These are phyloP conservation scores for Wallacemonas sp. DNA, from an alignment of 208 protist genomes.

Conservation along the genomic window DNA sequence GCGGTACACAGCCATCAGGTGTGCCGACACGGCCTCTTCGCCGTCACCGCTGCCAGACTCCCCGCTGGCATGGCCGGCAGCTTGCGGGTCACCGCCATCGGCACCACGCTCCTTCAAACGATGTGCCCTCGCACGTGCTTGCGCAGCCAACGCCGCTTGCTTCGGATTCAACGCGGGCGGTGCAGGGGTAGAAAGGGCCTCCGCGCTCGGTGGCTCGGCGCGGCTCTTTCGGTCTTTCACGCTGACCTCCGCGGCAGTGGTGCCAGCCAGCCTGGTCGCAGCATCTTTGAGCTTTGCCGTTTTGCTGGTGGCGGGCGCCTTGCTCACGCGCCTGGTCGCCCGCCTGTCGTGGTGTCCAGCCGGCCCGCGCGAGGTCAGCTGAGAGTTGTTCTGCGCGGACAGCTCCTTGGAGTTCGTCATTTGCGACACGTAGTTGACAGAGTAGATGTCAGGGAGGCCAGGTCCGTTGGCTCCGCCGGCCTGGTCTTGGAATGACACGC, in stretches of 20 bases:
- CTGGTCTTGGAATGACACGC: too few species aligned
- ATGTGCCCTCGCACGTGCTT: constrained; percentile 4
- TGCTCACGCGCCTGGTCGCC: background rate
- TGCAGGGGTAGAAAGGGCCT: too few species aligned
- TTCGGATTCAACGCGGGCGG: background rate
- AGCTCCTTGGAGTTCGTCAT: background rate
- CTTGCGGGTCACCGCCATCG: too few species aligned
- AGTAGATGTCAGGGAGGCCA: constrained; percentile 14
- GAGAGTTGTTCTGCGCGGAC: background rate
- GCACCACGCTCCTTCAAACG: background rate
- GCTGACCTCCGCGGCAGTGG: background rate
- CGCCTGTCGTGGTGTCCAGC: background rate
- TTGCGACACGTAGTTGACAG: constrained; percentile 13
- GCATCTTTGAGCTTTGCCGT: constrained; percentile 11
- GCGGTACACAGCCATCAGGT: constrained; percentile 40
- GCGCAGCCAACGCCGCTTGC: background rate
- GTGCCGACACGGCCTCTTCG: constrained; percentile 21
- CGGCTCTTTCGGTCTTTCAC: background rate
- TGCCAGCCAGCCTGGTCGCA: background rate
- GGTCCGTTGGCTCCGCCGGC: too few species aligned
- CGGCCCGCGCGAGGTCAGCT: background rate
- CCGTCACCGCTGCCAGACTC: too few species aligned
- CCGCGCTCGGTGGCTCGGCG: too few species aligned
- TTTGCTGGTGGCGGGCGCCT: background rate
- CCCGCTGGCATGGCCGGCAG: too few species aligned